phyloP scores from a whole-genome alignment of 768 basidiomycete species.

The Arthromyces matolae region DNA sequence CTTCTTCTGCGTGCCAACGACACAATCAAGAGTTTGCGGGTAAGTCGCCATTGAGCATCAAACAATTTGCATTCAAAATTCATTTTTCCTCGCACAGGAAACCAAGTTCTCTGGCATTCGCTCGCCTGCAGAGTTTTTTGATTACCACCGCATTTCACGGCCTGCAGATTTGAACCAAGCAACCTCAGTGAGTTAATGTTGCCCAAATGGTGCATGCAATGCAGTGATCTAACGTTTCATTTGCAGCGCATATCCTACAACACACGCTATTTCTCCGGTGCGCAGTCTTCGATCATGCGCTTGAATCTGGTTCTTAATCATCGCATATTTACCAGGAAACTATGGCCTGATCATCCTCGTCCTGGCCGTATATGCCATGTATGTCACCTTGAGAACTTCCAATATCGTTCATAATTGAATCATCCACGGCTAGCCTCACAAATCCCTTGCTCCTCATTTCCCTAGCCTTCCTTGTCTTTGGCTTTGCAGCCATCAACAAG shows the following conservation, averaged over 20 bases:
- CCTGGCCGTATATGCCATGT: slow-evolving; percentile 87
- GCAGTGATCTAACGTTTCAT: background rate
- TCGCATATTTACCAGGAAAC: slow-evolving; percentile 55
- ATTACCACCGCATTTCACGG: slow-evolving; percentile 76
- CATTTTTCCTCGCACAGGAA: slow-evolving; percentile 51
- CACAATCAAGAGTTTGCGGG: slow-evolving; percentile 65
- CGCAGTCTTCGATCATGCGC: slow-evolving; percentile 8
- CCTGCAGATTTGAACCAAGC: slow-evolving; percentile 80
- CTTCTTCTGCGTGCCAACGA: slow-evolving; percentile 61
- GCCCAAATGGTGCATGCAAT: background rate
- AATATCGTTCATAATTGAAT: background rate
- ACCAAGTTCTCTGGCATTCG: slow-evolving; percentile 74
- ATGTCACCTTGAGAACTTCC: slow-evolving; percentile 15
- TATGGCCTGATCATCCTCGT: slow-evolving; percentile 76
- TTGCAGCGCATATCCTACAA: slow-evolving; percentile 88
- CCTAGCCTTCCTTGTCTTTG: slow-evolving; percentile 84
- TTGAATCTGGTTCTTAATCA: slow-evolving; percentile 1
- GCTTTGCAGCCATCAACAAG: slow-evolving; percentile 84
- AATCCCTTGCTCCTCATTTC: slow-evolving; percentile 82
- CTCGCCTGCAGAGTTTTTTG: slow-evolving; percentile 76
- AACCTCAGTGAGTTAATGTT: slow-evolving; percentile 51
- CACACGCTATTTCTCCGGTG: slow-evolving; percentile 84
- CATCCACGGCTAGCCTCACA: slow-evolving; percentile 57
- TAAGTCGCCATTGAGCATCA: slow-evolving; percentile 31
- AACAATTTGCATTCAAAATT: background rate